Evolutionary conservation across 495 filamentous ascomycete genomes (phyloP), one percentile per base, ranked within the genome.

Genomic region (Xylaria bambusicola): DNA sequence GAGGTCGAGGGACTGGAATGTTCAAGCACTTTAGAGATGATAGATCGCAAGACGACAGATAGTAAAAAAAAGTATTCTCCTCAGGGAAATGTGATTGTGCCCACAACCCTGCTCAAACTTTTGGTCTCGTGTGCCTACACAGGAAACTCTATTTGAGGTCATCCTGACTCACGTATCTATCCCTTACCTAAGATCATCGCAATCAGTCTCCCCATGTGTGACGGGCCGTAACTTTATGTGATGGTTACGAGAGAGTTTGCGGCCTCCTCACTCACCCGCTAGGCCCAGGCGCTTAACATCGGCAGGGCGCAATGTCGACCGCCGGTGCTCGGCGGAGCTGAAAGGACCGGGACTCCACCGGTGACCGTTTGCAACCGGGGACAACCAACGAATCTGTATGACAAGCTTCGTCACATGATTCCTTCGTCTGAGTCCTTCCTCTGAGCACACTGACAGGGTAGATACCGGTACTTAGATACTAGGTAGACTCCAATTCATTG

Each of bases 181-280:
- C 40, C 24, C 4, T 56, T 48, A 56, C 53, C 41, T 56, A 48
- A 56, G 20, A n/a, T n/a, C n/a, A n/a, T n/a, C n/a, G n/a, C n/a
- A n/a, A n/a, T n/a, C n/a, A n/a, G n/a, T n/a, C n/a, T n/a, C n/a
- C n/a, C n/a, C n/a, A 51, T 64, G 58, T 52, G 62, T n/a, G n/a
- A n/a, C n/a, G n/a, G n/a, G n/a, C n/a, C n/a, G n/a, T n/a, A n/a
- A n/a, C n/a, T n/a, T n/a, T n/a, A n/a, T n/a, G 44, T 49, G 62
- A 67, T 42, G 29, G 53, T 68, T 68, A 68, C 66, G 66, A 59
- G 40, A 68, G 64, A 12, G 52, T 64, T 63, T 63, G 47, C n/a
- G n/a, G n/a, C n/a, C n/a, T n/a, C 38, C 61, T 29, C 21, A 56
- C 55, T 52, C 55, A 56, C 44, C n/a, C 40, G 59, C 58, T n/a